Percentiles rank a stretch among this genome's conserved stretches.
Conservation (phyloP, 306 rosid species). For the Gleditsia sinensis region DNA sequence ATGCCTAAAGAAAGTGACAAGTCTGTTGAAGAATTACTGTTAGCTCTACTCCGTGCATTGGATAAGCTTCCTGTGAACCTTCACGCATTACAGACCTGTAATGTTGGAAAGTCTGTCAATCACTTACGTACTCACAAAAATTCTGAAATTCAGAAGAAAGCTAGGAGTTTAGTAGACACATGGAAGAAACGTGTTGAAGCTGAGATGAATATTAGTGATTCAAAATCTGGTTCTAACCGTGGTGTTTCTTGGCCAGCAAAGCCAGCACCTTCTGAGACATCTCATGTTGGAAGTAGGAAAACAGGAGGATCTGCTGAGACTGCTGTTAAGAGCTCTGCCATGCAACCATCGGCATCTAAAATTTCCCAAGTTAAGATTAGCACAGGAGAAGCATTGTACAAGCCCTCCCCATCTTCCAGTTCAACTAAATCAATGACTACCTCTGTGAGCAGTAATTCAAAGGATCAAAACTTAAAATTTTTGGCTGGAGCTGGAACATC, state of each 20-base stretch:
- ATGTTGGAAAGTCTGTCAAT: constrained; percentile 91
- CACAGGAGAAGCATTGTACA: constrained; percentile 55
- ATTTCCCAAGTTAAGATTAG: constrained; percentile 55
- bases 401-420: constrained; percentile 65
- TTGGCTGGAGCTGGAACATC: constrained; percentile 49
- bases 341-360: constrained; percentile 57
- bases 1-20: constrained; percentile 63
- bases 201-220: constrained; percentile 79
- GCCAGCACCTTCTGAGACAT: constrained; percentile 54
- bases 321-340: constrained; percentile 55
- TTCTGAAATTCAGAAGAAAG: constrained; percentile 87
- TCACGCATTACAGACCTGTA: constrained; percentile 75
- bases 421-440: constrained; percentile 51
- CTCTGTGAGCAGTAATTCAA: constrained; percentile 47
- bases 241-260: constrained; percentile 67
- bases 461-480: constrained; percentile 57
- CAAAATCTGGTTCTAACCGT: constrained; percentile 61
- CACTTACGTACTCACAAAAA: constrained; percentile 75
- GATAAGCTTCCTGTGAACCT: constrained; percentile 94
- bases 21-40: constrained; percentile 81
- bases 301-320: constrained; percentile 59
- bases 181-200: constrained; percentile 94
- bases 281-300: constrained; percentile 66
- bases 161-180: constrained; percentile 81
- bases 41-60: constrained; percentile 80